Evolutionary conservation across 2,329 filamentous ascomycete species (phyloP).

Genomic region (Claviceps purpurea): DNA sequence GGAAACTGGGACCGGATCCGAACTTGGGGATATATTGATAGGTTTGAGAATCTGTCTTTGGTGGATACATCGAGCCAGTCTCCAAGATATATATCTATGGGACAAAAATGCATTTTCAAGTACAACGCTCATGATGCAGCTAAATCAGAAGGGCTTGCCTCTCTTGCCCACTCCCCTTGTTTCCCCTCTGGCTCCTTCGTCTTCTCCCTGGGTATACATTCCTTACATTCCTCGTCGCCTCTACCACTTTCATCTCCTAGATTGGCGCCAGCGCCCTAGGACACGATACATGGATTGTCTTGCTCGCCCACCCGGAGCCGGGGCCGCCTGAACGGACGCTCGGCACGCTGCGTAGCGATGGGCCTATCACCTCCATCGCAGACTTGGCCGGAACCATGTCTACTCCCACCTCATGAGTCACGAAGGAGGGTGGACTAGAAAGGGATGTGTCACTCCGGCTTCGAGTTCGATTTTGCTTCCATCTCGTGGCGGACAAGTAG

Average conservation of each 20-base stretch:
- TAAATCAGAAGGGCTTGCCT: background rate
- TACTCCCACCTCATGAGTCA: no score
- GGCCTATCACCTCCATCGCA: background rate
- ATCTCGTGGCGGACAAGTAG: background rate
- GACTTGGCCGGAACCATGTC: background rate
- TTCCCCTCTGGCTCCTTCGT: background rate
- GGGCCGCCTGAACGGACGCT: conserved; percentile 1
- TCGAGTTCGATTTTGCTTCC: background rate
- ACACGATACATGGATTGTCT: background rate
- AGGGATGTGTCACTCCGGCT: background rate
- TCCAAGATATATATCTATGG: background rate
- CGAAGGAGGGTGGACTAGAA: background rate
- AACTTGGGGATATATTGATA: no score
- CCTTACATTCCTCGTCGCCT: background rate
- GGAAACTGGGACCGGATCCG: background rate
- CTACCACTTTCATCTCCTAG: background rate
- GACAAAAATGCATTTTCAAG: background rate
- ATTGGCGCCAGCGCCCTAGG: background rate
- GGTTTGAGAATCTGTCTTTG: background rate
- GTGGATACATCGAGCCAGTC: background rate
- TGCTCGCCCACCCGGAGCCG: background rate
- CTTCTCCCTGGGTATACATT: no score
- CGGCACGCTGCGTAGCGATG: background rate
- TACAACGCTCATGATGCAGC: background rate
- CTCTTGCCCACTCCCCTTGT: background rate